Percentiles rank a stretch among this genome's conserved stretches.
Conservation (phyloP, 495 filamentous ascomycete genomes). For the Penicillium angulare region DNA sequence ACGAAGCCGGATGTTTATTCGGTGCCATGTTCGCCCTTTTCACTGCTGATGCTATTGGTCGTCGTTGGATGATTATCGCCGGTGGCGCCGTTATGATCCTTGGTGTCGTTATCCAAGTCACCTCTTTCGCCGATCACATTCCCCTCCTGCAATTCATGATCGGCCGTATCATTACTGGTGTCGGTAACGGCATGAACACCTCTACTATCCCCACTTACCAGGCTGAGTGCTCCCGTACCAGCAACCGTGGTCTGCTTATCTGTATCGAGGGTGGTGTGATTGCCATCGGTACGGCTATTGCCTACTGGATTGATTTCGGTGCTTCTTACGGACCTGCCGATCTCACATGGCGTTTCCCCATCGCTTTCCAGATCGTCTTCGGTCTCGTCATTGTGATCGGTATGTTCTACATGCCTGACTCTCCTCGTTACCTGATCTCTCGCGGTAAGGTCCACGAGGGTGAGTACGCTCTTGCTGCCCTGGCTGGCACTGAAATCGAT, state of each 20-base stretch:
- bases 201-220: conserved; percentile 80
- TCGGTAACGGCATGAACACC: conserved; percentile 79
- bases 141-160: conserved; percentile 69
- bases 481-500: conserved; percentile 58
- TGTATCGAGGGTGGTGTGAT: conserved; percentile 82
- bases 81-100: conserved; percentile 79
- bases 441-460: conserved; percentile 68
- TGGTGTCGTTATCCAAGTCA: conserved; percentile 74
- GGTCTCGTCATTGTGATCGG: conserved; percentile 61
- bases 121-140: conserved; percentile 45
- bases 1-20: conserved; percentile 72
- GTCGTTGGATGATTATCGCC: conserved; percentile 56
- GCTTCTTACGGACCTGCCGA: conserved; percentile 63
- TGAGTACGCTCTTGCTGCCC: conserved; percentile 65
- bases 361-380: conserved; percentile 78
- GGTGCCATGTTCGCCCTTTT: conserved; percentile 71
- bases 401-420: conserved; percentile 71
- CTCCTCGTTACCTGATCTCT: conserved; percentile 71
- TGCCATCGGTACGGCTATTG: conserved; percentile 71
- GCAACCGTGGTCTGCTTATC: conserved; percentile 77
- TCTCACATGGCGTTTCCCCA: conserved; percentile 77
- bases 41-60: conserved; percentile 66
- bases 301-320: conserved; percentile 86
- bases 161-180: conserved; percentile 69
- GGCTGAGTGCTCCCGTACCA: conserved; percentile 71